Base-by-base conservation (phyloP, 148 eudicot species). In the Limonium bicolor region DNA sequence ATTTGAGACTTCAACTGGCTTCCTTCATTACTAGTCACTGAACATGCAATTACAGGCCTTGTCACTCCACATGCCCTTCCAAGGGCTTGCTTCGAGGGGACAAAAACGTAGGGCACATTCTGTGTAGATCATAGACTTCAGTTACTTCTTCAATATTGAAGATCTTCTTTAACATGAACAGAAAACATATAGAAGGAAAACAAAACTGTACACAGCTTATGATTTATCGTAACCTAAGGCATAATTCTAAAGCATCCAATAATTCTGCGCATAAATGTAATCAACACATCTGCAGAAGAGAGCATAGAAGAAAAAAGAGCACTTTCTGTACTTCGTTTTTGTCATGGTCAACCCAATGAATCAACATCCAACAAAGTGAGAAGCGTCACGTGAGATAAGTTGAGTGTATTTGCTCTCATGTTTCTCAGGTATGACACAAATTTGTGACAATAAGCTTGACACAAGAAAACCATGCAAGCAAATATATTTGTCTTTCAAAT, bases 41-140 rank as follows among this genome's bases (percentile, higher is more conserved):
- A 90, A 53, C 85, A 75, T 50, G 97, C 80, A 48, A 84, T 90
- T 7, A 90, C 97, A 0, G 95, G 72, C 53, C 95, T 68, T 1
- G 95, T 80, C 23, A 90, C 95, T 36, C 95, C 95, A 67, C 95
- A 84, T 6, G 96, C 96, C 11, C 96, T 85, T 12, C 96, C 96
- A 54, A 87, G 96, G 4, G 85, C 90, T 79, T 79, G 76, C 64
- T 82, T 87, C 27, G 94, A 87, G 21, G 94, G 78, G 23, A 87
- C 94, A 54, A 87, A 87, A 8, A 87, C 96, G 30, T 87, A 87
- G 3, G 96, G 96, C 50, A 87, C 96, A 19, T 90, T 90, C 97
- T 90, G 81, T 69, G 44, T 4, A 51, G 59, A 2, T 1, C 7
- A 6, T 18, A 29, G 2, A 7, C 12, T 4, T 15, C 18, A 6